Base-by-base conservation (phyloP, 306 rosid genomes). In the Arachis stenosperma region DNA sequence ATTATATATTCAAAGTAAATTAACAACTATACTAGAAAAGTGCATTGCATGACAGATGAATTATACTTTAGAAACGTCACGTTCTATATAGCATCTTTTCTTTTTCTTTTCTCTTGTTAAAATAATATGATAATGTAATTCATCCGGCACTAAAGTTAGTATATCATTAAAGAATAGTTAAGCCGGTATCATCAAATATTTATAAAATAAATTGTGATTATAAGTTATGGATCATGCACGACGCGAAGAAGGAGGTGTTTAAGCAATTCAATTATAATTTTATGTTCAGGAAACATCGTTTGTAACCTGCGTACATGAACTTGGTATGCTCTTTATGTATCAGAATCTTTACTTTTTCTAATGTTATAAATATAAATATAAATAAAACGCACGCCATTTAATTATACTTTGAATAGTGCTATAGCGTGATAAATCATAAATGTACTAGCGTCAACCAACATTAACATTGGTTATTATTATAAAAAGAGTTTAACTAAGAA, bases 251-350 rank as follows among this genome's bases (percentile, higher is more conserved):
- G 27, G 37, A 50, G 3, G 36, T 17, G 58, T 61, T 67, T 44
- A 54, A 30, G 60, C 43, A 53, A 64, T 69, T 68, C 8, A 57
- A 52, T 65, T 30, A 69, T 29, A 8, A 55, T 53, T 68, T 13
- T 65, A 78, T 47, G 71, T 71, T 56, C 9, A 4, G 69, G 52
- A 61, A 77, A 44, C 60, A 53, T 43, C 67, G n/a, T 41, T 40
- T 40, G 67, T 46, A 10, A 62, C 64, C 69, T 70, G 66, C 50
- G 64, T 84, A 66, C 88, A 84, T 84, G 90, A 86, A 83, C 86
- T 81, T 53, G 66, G 73, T 65, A 55, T 47, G 50, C 61, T 79
- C 78, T 41, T 56, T 15, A 30, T 47, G 83, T 47, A 76, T 69
- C 2, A 73, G 90, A 82, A 79, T 87, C 84, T 84, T 73, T 52